phyloP scores from a whole-genome alignment of 306 rosid species.

The Vigna unguiculata region DNA sequence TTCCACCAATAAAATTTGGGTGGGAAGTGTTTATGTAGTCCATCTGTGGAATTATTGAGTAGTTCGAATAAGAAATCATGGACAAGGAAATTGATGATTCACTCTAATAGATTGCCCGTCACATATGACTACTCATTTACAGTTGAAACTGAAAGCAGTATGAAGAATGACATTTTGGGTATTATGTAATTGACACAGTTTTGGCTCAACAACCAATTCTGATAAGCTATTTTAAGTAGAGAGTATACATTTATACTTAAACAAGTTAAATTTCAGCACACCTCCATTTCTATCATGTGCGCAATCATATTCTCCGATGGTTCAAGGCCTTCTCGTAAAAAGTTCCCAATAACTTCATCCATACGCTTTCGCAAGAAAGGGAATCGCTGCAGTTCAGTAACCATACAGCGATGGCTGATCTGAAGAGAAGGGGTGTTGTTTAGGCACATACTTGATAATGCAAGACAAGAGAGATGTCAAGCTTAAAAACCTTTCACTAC shows the following conservation, averaged over 20 bases:
- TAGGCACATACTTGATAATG: constrained; percentile 24
- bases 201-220: constrained; percentile 27
- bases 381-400: constrained; percentile 89
- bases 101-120: constrained; percentile 33
- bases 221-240: constrained; percentile 9
- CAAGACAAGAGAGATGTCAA: constrained; percentile 28
- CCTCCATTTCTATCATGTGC: constrained; percentile 98
- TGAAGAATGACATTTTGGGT: neutral
- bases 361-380: constrained; percentile 89
- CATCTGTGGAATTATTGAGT: constrained; percentile 69
- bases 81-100: constrained; percentile 31
- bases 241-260: constrained; percentile 4
- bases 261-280: constrained; percentile 43
- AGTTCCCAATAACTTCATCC: constrained; percentile 95
- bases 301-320: constrained; percentile 95
- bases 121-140: constrained; percentile 8
- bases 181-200: constrained; percentile 19
- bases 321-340: constrained; percentile 91
- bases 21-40: constrained; percentile 98
- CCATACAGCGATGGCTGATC: constrained; percentile 92
- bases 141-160: neutral
- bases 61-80: constrained; percentile 18
- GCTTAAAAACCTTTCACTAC: constrained; percentile 51
- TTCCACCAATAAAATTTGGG: constrained; percentile 96
- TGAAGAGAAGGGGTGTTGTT: constrained; percentile 51